Conservation (phyloP, 257 asterid species). For the Solanum arcanum region DNA sequence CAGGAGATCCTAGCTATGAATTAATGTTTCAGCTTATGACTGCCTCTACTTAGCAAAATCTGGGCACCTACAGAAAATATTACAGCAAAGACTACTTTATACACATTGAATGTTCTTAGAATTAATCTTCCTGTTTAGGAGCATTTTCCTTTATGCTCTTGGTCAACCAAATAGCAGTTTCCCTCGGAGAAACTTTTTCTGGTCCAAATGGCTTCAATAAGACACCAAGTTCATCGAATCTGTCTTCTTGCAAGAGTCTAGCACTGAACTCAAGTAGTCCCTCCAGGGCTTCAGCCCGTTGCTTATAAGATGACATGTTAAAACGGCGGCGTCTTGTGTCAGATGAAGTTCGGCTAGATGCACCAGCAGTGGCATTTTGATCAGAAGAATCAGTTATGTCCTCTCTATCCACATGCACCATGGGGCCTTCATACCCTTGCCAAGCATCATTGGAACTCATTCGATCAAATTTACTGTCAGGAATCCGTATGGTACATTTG, state of each 20-base stretch:
- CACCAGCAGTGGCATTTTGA: constrained; percentile 87
- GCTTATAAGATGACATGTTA: constrained; percentile 71
- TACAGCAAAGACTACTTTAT: constrained; percentile 1
- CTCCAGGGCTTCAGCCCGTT: constrained; percentile 86
- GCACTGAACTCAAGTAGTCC: constrained; percentile 91
- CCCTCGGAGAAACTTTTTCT: constrained; percentile 84
- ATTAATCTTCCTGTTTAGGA: constrained; percentile 32
- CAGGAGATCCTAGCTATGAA: background rate
- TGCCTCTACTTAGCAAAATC: constrained; percentile 16
- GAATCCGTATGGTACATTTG: constrained; percentile 53
- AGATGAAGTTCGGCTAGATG: constrained; percentile 79
- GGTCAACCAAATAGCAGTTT: constrained; percentile 89
- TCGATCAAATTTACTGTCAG: constrained; percentile 37
- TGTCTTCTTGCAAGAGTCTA: constrained; percentile 59
- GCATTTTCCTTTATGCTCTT: constrained; percentile 79
- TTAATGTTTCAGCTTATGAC: constrained; percentile 16
- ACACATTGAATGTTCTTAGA: background rate
- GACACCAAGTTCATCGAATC: constrained; percentile 81
- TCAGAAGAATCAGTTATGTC: constrained; percentile 64
- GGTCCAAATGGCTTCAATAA: constrained; percentile 77
- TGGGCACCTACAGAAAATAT: constrained; percentile 11
- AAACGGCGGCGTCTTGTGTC: constrained; percentile 56
- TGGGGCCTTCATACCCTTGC: constrained; percentile 40
- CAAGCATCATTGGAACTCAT: constrained; percentile 36
- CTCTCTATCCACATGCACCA: constrained; percentile 20